phyloP scores from a whole-genome alignment of 768 basidiomycete species.

The Termitomyces sp. region DNA sequence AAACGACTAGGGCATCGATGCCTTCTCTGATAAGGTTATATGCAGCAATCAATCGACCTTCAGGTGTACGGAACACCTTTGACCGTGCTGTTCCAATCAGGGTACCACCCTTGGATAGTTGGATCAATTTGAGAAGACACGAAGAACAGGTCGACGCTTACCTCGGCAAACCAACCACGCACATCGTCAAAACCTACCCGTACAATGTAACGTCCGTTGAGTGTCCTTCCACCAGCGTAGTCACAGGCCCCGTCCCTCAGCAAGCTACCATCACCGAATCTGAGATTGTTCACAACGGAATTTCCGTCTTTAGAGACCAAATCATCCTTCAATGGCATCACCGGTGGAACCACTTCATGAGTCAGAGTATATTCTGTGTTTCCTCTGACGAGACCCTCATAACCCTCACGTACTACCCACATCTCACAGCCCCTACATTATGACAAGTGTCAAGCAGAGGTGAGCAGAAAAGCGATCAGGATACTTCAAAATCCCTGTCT shows the following conservation, averaged over 20 bases:
- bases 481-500: slow-evolving; percentile 86
- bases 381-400: slow-evolving; percentile 96
- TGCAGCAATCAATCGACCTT: slow-evolving; percentile 87
- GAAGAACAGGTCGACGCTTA: slow-evolving; percentile 22
- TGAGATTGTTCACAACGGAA: slow-evolving; percentile 60
- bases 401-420: slow-evolving; percentile 96
- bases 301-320: slow-evolving; percentile 6
- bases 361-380: slow-evolving; percentile 42
- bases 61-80: slow-evolving; percentile 73
- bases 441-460: not conserved
- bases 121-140: not conserved
- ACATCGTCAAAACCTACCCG: slow-evolving; percentile 99
- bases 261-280: slow-evolving; percentile 77
- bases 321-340: slow-evolving; percentile 1
- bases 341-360: slow-evolving; percentile 10
- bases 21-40: slow-evolving; percentile 93
- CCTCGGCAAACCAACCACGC: slow-evolving; percentile 89
- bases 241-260: slow-evolving; percentile 82
- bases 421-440: slow-evolving; percentile 82
- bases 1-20: slow-evolving; percentile 94
- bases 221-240: slow-evolving; percentile 55
- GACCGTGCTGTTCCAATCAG: slow-evolving; percentile 93
- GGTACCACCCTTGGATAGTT: slow-evolving; percentile 70
- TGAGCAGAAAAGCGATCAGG: not conserved
- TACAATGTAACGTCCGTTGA: slow-evolving; percentile 91